A percentile compares a stretch with the other conserved stretches of the same genome.
These are phyloP conservation scores for Globomyces sp. DNA, from an alignment of 371 early-diverging fungal genomes.

Conservation along the genomic window DNA sequence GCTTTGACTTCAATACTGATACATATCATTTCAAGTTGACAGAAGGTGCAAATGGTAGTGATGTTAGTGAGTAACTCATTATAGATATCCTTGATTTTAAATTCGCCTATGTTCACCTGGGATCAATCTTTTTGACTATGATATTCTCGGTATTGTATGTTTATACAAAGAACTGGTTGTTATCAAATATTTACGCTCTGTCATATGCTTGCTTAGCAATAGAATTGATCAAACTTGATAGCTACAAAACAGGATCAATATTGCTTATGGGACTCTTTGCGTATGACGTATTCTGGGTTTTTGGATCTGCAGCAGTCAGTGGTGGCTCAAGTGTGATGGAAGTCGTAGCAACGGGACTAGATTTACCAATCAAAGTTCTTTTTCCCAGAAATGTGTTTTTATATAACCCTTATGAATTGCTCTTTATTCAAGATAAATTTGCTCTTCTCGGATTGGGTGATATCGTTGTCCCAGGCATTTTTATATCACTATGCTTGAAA, in stretches of 20 bases:
- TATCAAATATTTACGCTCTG: slow-evolving; percentile 85
- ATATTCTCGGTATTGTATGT: slow-evolving; percentile 64
- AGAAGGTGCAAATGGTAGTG: too few species aligned
- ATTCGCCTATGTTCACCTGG: too few species aligned
- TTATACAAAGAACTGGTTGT: slow-evolving; percentile 88
- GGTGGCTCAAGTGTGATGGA: slow-evolving; percentile 92
- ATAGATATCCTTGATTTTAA: too few species aligned
- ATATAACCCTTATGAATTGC: slow-evolving; percentile 41
- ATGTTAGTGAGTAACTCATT: too few species aligned
- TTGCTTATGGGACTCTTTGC: slow-evolving; percentile 88
- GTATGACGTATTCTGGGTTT: slow-evolving; percentile 99
- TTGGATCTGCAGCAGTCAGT: slow-evolving; percentile 53
- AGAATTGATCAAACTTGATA: slow-evolving; percentile 84
- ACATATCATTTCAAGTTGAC: too few species aligned
- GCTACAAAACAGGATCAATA: slow-evolving; percentile 93
- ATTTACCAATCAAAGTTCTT: slow-evolving; percentile 95
- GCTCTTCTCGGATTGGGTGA: slow-evolving; percentile 98
- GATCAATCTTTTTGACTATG: too few species aligned
- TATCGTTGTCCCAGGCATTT: slow-evolving; percentile 95
- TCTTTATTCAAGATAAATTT: slow-evolving; percentile 51
- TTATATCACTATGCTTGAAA: slow-evolving; percentile 85
- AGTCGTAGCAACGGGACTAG: slow-evolving; percentile 93
- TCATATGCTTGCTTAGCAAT: slow-evolving; percentile 86
- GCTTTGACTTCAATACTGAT: too few species aligned
- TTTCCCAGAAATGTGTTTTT: slow-evolving; percentile 72